These are phyloP conservation scores for Globisporangium takayamanum DNA, from an alignment of 352 stramenopile species.

Conservation along the genomic window DNA sequence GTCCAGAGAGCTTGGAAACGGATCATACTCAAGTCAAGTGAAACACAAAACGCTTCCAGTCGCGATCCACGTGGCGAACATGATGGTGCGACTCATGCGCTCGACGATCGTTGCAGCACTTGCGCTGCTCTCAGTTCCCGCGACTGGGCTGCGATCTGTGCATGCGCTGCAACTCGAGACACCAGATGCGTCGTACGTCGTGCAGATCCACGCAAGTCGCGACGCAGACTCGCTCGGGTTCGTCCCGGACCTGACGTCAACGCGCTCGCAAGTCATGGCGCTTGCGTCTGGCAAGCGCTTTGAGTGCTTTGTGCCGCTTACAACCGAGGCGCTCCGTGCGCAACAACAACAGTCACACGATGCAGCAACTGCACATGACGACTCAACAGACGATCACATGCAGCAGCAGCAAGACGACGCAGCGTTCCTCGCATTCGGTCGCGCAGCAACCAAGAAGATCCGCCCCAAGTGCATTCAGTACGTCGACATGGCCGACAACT, in stretches of 20 bases:
- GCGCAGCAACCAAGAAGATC: conserved; percentile 46
- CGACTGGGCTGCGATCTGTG: neutral
- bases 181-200: conserved; percentile 47
- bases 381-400: neutral
- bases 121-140: neutral
- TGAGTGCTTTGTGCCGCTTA: conserved; percentile 63
- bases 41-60: neutral
- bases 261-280: conserved; percentile 53
- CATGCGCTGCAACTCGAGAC: conserved; percentile 8
- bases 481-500: conserved; percentile 34
- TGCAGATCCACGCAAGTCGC: conserved; percentile 52
- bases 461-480: conserved; percentile 63
- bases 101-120: neutral
- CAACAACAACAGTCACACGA: conserved; percentile 1
- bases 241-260: conserved; percentile 13
- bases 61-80: neutral
- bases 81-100: neutral
- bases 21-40: neutral
- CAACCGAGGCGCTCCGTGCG: conserved; percentile 9
- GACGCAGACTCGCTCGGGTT: conserved; percentile 21
- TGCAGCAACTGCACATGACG: neutral
- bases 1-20: too few species aligned
- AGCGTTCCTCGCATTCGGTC: conserved; percentile 41
- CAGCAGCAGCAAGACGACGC: neutral
- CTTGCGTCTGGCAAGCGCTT: conserved; percentile 58